Percentiles rank a stretch among this genome's conserved stretches.
phyloP scores from a whole-genome alignment of 2,329 filamentous ascomycete genomes.

The Tolypocladium sp. region DNA sequence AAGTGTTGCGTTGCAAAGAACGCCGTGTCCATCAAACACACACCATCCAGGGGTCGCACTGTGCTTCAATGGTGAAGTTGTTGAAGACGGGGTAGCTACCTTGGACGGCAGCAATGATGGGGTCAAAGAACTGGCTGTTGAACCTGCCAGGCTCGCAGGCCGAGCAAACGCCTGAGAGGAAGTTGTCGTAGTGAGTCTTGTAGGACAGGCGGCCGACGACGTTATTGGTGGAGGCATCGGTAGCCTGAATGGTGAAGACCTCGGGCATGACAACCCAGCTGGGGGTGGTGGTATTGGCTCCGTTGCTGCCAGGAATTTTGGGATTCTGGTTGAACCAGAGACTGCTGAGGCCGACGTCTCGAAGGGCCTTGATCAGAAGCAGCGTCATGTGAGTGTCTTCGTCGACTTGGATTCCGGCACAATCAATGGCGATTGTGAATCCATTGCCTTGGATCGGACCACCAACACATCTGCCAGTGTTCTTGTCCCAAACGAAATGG shows the following conservation, averaged over 20 bases:
- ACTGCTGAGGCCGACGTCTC: conserved; percentile 26
- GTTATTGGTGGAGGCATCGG: conserved; percentile 20
- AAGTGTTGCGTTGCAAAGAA: neutral
- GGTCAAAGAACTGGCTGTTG: conserved; percentile 25
- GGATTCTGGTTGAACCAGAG: conserved; percentile 31
- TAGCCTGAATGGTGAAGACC: conserved; percentile 23
- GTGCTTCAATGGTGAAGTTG: conserved; percentile 26
- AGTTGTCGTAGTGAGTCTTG: conserved; percentile 27
- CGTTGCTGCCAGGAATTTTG: conserved; percentile 21
- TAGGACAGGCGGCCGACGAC: conserved; percentile 25
- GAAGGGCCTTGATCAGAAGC: conserved; percentile 27
- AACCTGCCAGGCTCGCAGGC: conserved; percentile 25
- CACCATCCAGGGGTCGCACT: conserved; percentile 29
- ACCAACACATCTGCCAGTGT: conserved; percentile 22
- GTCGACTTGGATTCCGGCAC: conserved; percentile 26
- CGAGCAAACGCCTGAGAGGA: conserved; percentile 24
- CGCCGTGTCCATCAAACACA: conserved; percentile 15
- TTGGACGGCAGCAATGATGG: conserved; percentile 26
- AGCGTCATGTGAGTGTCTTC: conserved; percentile 29
- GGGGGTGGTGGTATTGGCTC: conserved; percentile 15
- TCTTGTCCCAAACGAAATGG: conserved; percentile 29
- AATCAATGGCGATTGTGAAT: conserved; percentile 26
- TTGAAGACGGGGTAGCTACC: conserved; percentile 28
- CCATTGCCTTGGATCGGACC: conserved; percentile 22
- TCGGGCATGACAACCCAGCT: conserved; percentile 31